phyloP scores from a whole-genome alignment of 495 filamentous ascomycete species.

The Lindgomyces ingoldianus region DNA sequence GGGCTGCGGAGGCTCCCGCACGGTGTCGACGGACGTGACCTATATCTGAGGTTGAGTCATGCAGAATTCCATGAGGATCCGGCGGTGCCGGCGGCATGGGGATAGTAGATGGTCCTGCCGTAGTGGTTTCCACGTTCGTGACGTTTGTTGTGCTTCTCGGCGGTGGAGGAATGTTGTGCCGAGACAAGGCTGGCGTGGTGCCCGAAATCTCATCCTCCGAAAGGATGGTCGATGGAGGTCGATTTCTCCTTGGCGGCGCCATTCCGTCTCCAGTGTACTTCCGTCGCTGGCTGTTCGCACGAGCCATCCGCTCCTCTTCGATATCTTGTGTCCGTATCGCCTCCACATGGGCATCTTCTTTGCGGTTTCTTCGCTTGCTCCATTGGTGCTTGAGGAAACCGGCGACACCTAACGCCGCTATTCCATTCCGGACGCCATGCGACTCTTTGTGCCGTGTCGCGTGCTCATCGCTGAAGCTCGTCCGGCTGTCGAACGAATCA shows the following conservation, averaged over 20 bases:
- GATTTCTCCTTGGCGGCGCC: constrained; percentile 15
- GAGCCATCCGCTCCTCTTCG: constrained; percentile 62
- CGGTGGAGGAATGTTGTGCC: constrained; percentile 33
- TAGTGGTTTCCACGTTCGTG: constrained; percentile 43
- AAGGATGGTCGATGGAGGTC: constrained; percentile 24
- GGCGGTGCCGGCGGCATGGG: constrained; percentile 50
- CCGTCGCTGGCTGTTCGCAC: constrained; percentile 54
- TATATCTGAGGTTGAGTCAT: constrained; percentile 61
- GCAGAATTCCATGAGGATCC: constrained; percentile 60
- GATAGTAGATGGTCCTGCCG: constrained; percentile 41
- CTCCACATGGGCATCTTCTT: constrained; percentile 65
- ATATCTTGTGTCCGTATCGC: constrained; percentile 57
- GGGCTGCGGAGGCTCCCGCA: constrained; percentile 40
- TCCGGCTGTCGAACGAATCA: constrained; percentile 38
- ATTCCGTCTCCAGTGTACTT: constrained; percentile 39
- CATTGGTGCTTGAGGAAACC: constrained; percentile 66
- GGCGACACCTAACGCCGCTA: constrained; percentile 67
- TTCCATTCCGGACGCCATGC: constrained; percentile 60
- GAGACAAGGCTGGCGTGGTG: constrained; percentile 40
- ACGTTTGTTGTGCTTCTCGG: constrained; percentile 29
- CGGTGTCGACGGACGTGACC: constrained; percentile 52
- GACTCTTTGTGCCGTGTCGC: constrained; percentile 43
- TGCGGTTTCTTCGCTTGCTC: constrained; percentile 60
- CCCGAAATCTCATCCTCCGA: constrained; percentile 38
- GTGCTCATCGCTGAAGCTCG: constrained; percentile 34